A percentile compares a stretch with the other conserved stretches of the same genome.
phyloP scores from a whole-genome alignment of 768 basidiomycete species.

The Thelephora ganbajun region DNA sequence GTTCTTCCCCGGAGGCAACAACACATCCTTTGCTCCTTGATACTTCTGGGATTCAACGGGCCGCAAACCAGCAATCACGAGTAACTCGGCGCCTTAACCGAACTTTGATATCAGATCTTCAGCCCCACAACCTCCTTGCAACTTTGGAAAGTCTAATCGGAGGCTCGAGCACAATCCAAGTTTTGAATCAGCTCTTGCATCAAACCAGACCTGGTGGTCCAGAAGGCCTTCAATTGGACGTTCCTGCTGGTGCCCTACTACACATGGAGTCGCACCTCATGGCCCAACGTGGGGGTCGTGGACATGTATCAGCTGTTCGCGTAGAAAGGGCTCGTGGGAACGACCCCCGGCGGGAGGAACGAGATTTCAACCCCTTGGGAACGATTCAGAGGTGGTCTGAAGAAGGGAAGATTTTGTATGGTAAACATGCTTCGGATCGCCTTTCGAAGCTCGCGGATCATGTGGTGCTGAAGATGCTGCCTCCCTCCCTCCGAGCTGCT shows the following conservation, averaged over 20 bases:
- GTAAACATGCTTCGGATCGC: conserved; percentile 57
- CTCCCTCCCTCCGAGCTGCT: conserved; percentile 58
- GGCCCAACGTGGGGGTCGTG: conserved; percentile 32
- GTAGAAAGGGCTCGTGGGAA: conserved; percentile 38
- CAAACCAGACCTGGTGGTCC: conserved; percentile 27
- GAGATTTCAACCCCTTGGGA: conserved; percentile 60
- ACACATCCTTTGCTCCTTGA: conserved; percentile 78
- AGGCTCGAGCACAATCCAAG: conserved; percentile 61
- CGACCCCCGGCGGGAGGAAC: not conserved
- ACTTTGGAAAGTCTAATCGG: conserved; percentile 71
- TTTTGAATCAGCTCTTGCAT: conserved; percentile 72
- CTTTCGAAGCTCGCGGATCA: conserved; percentile 57
- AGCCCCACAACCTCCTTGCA: conserved; percentile 43
- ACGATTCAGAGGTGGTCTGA: conserved; percentile 85
- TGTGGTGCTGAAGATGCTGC: conserved; percentile 59
- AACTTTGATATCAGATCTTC: conserved; percentile 27
- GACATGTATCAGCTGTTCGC: conserved; percentile 39
- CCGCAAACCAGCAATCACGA: conserved; percentile 30
- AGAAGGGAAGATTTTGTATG: conserved; percentile 71
- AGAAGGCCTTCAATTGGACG: conserved; percentile 67
- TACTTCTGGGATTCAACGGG: conserved; percentile 28
- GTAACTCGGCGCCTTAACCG: conserved; percentile 43
- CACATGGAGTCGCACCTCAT: conserved; percentile 44
- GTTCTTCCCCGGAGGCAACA: conserved; percentile 48
- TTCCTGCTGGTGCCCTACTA: conserved; percentile 50